These are phyloP conservation scores for Monosporascus ibericus DNA, from an alignment of 2,329 filamentous ascomycete species.

Conservation along the genomic window DNA sequence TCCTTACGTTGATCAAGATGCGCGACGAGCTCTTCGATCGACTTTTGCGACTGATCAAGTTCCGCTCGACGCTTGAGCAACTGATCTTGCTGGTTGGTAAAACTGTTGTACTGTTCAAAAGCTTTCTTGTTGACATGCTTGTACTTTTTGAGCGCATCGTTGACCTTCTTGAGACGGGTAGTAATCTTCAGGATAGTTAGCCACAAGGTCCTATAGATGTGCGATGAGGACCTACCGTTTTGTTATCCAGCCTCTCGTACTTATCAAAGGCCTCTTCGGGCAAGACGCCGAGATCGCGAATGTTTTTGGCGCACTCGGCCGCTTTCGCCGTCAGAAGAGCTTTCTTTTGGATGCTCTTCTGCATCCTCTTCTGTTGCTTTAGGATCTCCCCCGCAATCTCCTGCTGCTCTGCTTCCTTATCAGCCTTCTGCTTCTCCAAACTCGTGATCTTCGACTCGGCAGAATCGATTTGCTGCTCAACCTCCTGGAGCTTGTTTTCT, in stretches of 20 bases:
- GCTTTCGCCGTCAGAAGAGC: slow-evolving; percentile 71
- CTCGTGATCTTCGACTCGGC: slow-evolving; percentile 31
- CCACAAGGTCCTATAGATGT: neutral
- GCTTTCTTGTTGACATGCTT: slow-evolving; percentile 99
- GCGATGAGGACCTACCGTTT: slow-evolving; percentile 50
- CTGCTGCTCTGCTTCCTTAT: slow-evolving; percentile 66
- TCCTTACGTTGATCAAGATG: slow-evolving; percentile 94
- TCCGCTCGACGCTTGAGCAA: slow-evolving; percentile 80
- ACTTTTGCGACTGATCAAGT: slow-evolving; percentile 76
- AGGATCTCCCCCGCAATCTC: slow-evolving; percentile 74
- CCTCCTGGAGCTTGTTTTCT: slow-evolving; percentile 63
- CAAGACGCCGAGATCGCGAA: slow-evolving; percentile 85
- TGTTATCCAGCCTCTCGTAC: slow-evolving; percentile 76
- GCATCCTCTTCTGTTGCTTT: slow-evolving; percentile 81
- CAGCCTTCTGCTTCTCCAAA: slow-evolving; percentile 41
- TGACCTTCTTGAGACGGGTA: slow-evolving; percentile 79
- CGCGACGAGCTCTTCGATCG: slow-evolving; percentile 87
- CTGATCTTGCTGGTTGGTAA: slow-evolving; percentile 85
- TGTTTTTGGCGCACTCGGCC: slow-evolving; percentile 77
- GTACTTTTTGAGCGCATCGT: slow-evolving; percentile 91
- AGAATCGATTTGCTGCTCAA: slow-evolving; percentile 66
- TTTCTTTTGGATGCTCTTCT: slow-evolving; percentile 87
- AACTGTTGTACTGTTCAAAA: slow-evolving; percentile 97
- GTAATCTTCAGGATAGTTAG: slow-evolving; percentile 38
- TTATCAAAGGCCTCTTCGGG: slow-evolving; percentile 92